phyloP scores from a whole-genome alignment of 75 land plant species.

The Azolla pinnata region DNA sequence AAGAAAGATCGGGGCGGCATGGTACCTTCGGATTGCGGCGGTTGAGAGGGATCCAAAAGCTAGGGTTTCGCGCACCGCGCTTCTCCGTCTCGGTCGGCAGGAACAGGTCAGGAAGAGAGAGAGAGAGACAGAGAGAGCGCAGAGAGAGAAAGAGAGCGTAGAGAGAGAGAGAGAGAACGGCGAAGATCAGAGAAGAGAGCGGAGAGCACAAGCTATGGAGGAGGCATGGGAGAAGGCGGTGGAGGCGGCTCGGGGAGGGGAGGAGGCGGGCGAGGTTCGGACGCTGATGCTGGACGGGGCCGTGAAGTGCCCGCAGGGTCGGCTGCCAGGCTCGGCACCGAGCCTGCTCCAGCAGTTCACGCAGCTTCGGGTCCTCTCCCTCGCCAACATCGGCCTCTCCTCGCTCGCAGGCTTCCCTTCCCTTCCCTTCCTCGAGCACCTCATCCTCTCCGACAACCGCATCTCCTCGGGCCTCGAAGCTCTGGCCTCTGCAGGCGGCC shows the following conservation, averaged over 20 bases:
- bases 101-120: too few relatives aligned
- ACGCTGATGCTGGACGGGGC: constrained; percentile 32
- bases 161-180: too few relatives aligned
- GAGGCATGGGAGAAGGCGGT: constrained; percentile 41
- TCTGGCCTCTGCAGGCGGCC: constrained; percentile 26
- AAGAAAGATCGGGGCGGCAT: too few relatives aligned
- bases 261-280: constrained; percentile 6
- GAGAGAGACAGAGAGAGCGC: too few relatives aligned
- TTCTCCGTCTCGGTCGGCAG: too few relatives aligned
- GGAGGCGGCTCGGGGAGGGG: constrained; percentile 26
- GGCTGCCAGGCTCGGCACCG: constrained; percentile 19
- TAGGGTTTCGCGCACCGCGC: too few relatives aligned
- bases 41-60: too few relatives aligned
- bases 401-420: constrained; percentile 36
- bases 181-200: too few relatives aligned
- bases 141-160: too few relatives aligned
- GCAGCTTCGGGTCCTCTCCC: constrained; percentile 26
- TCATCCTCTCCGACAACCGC: constrained; percentile 37
- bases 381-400: constrained; percentile 29
- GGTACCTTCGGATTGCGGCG: too few relatives aligned
- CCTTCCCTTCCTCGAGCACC: constrained; percentile 29
- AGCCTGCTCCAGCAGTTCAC: constrained; percentile 22
- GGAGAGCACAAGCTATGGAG: too few relatives aligned
- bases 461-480: constrained; percentile 38
- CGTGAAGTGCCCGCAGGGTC: constrained; percentile 31